Base-by-base conservation (phyloP, 306 rosid genomes). In the Gastrolobium villosum region DNA sequence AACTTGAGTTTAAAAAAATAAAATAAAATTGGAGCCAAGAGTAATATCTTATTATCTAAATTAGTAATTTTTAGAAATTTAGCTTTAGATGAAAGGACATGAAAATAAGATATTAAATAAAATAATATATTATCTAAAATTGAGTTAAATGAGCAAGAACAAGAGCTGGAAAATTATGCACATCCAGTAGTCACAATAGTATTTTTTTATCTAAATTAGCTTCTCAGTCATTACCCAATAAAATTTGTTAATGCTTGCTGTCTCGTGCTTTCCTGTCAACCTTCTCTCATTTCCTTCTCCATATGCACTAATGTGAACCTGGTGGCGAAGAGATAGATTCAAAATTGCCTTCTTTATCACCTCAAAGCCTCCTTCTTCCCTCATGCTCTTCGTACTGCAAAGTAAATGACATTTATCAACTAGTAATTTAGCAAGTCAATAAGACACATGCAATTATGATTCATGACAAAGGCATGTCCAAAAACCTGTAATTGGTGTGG, bases 241-340 rank as follows among this genome's bases (percentile, higher is more conserved):
- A 86, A 96, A 96, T 44, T 88, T 62, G 88, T 91, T 72, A 32
- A 93, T 91, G 89, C 66, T 84, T 35, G 99, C 99, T 53, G 99
- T 93, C 84, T 96, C 98, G 56, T 96, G 98, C 93, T 90, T 91
- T 89, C 99, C 99, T 63, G 99, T 96, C 90, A 96, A 85, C 86
- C 97, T 82, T 85, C 98, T 93, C 84, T 96, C 99, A 70, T 96
- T 96, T 74, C 99, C 99, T 91, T 96, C 99, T 77, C 99, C 98
- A 70, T 96, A 96, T 72, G 99, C 98, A 65, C 89, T 85, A 48
- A 93, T 96, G 84, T 96, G 99, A 0, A 85, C 92, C 7, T 61
- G 49, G 76, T 96, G 99, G 86, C 98, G 98, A 82, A 96, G 99
- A 0, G 99, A 93, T 35, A 96, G 93, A 69, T 96, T 93, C 87